Evolutionary conservation across 441 rosid species (phyloP).

Genomic region (Hura crepitans): DNA sequence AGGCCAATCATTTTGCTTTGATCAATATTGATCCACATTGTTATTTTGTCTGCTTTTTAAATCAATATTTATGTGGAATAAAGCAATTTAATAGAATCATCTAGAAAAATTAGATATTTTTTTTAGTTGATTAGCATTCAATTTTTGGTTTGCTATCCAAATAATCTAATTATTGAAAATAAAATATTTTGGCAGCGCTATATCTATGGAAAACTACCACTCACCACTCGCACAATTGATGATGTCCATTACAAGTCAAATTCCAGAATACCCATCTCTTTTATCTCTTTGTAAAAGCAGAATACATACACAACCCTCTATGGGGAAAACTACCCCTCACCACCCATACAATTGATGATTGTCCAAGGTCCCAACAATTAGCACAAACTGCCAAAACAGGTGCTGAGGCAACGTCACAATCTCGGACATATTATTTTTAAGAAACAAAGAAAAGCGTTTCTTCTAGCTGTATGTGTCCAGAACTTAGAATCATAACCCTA

Average conservation of each 20-base stretch:
- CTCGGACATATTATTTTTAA: not conserved
- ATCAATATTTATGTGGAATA: no score
- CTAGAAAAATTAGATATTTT: no score
- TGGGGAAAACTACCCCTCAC: not conserved
- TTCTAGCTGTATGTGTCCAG: constrained; percentile 1
- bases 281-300: not conserved
- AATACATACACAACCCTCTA: not conserved
- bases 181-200: no score
- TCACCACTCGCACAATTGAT: not conserved
- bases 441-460: not conserved
- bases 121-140: no score
- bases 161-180: no score
- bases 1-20: no score
- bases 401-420: constrained; percentile 12
- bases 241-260: not conserved
- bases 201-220: not conserved
- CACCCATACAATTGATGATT: not conserved
- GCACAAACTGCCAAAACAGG: constrained; percentile 8
- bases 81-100: no score
- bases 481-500: not conserved
- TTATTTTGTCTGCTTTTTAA: no score
- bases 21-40: no score
- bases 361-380: not conserved
- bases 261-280: not conserved
- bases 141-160: no score